Evolutionary conservation across 352 stramenopile genomes (phyloP).

Genomic region (Phytophthora cactorum): DNA sequence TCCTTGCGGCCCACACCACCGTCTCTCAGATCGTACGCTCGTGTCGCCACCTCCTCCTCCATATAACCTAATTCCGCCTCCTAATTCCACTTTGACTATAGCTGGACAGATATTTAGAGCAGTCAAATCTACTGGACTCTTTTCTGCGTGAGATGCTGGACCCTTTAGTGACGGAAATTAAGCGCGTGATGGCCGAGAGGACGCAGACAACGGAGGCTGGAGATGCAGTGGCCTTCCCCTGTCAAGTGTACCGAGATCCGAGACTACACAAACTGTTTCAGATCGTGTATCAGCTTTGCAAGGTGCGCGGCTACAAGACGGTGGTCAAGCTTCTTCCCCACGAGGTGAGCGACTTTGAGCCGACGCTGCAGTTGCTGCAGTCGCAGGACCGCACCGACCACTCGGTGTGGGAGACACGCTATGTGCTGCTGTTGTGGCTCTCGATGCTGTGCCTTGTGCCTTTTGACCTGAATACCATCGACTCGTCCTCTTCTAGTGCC

Average conservation of each 20-base stretch:
- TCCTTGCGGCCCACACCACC: constrained; percentile 42
- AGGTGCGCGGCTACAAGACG: constrained; percentile 96
- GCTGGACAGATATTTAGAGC: constrained; percentile 91
- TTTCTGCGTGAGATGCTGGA: constrained; percentile 83
- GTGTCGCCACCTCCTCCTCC: neutral
- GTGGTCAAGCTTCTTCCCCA: constrained; percentile 97
- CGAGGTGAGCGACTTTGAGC: constrained; percentile 96
- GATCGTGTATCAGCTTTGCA: constrained; percentile 96
- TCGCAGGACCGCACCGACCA: constrained; percentile 87
- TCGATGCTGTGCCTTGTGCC: constrained; percentile 97
- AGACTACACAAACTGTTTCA: constrained; percentile 89
- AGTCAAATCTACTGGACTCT: constrained; percentile 90
- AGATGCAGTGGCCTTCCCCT: constrained; percentile 61
- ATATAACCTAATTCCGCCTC: constrained; percentile 2
- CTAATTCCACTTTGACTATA: constrained; percentile 20
- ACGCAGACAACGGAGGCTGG: constrained; percentile 9
- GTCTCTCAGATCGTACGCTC: constrained; percentile 60
- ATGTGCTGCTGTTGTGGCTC: constrained; percentile 97
- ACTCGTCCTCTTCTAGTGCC: constrained; percentile 76
- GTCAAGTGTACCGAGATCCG: constrained; percentile 75
- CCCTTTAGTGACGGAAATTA: constrained; percentile 66
- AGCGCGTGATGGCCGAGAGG: constrained; percentile 58
- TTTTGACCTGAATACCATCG: constrained; percentile 97
- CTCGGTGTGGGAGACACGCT: constrained; percentile 76
- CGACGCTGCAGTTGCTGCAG: constrained; percentile 89